Conservation (phyloP, 2,329 filamentous ascomycete genomes). For the Nothophaeocryptopus gaeumannii region DNA sequence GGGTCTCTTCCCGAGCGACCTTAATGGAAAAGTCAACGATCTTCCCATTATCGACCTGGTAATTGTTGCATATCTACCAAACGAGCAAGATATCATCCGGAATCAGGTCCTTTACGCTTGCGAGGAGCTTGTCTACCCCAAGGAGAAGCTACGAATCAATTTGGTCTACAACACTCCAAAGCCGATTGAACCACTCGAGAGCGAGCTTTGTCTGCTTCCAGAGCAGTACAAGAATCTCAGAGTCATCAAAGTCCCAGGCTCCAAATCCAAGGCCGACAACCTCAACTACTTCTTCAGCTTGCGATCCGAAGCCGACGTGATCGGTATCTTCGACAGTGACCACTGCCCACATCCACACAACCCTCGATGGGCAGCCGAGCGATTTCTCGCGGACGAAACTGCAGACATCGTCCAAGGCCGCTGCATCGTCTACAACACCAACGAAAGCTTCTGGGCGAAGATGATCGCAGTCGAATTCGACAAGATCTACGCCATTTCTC, state of each 20-base stretch:
- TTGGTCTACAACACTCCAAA: slow-evolving; percentile 51
- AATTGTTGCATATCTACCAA: slow-evolving; percentile 52
- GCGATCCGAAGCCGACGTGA: slow-evolving; percentile 45
- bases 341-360: slow-evolving; percentile 52
- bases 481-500: slow-evolving; percentile 53
- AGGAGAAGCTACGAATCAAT: slow-evolving; percentile 48
- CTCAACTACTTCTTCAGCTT: slow-evolving; percentile 49
- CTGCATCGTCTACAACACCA: slow-evolving; percentile 50
- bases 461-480: slow-evolving; percentile 53
- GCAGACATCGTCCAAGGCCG: slow-evolving; percentile 51
- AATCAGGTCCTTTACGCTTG: slow-evolving; percentile 48
- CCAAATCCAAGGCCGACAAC: slow-evolving; percentile 52
- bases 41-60: slow-evolving; percentile 47
- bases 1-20: slow-evolving; percentile 27
- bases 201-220: slow-evolving; percentile 40
- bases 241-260: slow-evolving; percentile 49
- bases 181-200: slow-evolving; percentile 47
- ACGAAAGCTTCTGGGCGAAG: slow-evolving; percentile 43
- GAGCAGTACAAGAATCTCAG: slow-evolving; percentile 41
- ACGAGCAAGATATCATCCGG: slow-evolving; percentile 51
- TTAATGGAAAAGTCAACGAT: slow-evolving; percentile 29
- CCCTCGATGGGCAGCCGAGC: slow-evolving; percentile 49
- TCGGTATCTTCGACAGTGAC: slow-evolving; percentile 51
- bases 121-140: slow-evolving; percentile 47
- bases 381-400: slow-evolving; percentile 43